phyloP scores from a whole-genome alignment of 805 yeast genomes.

The Wickerhamomyces canadensis region DNA sequence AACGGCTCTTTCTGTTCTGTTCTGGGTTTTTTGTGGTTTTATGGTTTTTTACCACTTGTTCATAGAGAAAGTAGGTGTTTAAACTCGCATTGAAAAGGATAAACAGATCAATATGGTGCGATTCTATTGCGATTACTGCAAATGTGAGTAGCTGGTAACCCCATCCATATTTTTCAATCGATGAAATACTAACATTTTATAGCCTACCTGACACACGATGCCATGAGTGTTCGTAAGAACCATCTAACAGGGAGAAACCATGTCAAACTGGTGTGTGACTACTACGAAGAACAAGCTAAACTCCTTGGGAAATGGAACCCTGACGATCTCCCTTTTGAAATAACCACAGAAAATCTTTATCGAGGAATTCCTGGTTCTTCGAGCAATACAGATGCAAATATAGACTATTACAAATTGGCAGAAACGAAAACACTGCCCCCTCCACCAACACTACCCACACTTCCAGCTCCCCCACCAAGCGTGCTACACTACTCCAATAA shows the following conservation, averaged over 20 bases:
- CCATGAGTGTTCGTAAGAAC: conserved; percentile 77
- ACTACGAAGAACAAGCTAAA: conserved; percentile 48
- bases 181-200: conserved; percentile 4
- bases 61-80: too few relatives aligned
- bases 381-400: neutral
- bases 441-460: conserved; percentile 17
- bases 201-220: conserved; percentile 80
- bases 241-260: conserved; percentile 79
- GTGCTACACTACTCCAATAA: conserved; percentile 12
- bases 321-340: conserved; percentile 19
- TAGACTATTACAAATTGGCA: conserved; percentile 17
- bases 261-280: conserved; percentile 62
- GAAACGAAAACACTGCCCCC: conserved; percentile 19
- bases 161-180: too few relatives aligned
- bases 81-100: too few relatives aligned
- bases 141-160: too few relatives aligned
- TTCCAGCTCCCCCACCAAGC: conserved; percentile 23
- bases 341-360: conserved; percentile 14
- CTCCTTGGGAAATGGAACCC: conserved; percentile 29
- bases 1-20: too few relatives aligned
- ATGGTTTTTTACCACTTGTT: too few relatives aligned
- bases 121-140: conserved; percentile 82
- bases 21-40: too few relatives aligned
- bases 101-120: conserved; percentile 59
- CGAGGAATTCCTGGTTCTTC: conserved; percentile 30